Conservation (phyloP, 805 yeast genomes). For the Nakazawaea wyomingensis region DNA sequence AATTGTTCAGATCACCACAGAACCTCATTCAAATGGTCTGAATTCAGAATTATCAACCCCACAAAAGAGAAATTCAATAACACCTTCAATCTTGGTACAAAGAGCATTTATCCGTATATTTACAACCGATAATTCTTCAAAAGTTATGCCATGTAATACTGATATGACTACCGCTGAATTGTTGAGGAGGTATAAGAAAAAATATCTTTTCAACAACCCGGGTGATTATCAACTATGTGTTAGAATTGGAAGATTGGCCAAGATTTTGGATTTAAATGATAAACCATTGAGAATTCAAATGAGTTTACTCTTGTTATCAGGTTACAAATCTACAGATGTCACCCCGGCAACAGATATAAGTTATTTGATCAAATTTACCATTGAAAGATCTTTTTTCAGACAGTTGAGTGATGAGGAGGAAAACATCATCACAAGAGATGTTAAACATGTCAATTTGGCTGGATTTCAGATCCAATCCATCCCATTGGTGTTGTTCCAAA, state of each 20-base stretch:
- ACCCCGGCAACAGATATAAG: constrained; percentile 83
- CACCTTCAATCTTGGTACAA: constrained; percentile 5
- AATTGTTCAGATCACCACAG: too few species aligned
- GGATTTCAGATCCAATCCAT: constrained; percentile 75
- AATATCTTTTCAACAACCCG: constrained; percentile 65
- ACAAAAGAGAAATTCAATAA: constrained; percentile 2
- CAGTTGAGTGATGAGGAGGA: constrained; percentile 67
- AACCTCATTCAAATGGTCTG: not conserved
- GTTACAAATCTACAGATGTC: constrained; percentile 68
- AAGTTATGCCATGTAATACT: constrained; percentile 69
- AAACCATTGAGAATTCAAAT: constrained; percentile 75
- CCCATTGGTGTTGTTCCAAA: constrained; percentile 76
- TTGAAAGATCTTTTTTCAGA: constrained; percentile 57
- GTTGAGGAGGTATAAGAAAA: constrained; percentile 64
- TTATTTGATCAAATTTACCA: constrained; percentile 73
- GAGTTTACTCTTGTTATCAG: constrained; percentile 66
- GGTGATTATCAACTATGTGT: constrained; percentile 74
- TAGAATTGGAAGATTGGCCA: constrained; percentile 69
- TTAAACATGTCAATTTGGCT: constrained; percentile 66
- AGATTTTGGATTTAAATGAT: constrained; percentile 67
- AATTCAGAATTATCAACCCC: not conserved
- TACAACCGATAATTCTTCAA: constrained; percentile 12
- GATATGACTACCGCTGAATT: constrained; percentile 76
- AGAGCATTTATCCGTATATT: constrained; percentile 13
- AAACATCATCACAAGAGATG: constrained; percentile 56